Conservation (phyloP, 2,329 filamentous ascomycete genomes). For the Aspergillus chevalieri region DNA sequence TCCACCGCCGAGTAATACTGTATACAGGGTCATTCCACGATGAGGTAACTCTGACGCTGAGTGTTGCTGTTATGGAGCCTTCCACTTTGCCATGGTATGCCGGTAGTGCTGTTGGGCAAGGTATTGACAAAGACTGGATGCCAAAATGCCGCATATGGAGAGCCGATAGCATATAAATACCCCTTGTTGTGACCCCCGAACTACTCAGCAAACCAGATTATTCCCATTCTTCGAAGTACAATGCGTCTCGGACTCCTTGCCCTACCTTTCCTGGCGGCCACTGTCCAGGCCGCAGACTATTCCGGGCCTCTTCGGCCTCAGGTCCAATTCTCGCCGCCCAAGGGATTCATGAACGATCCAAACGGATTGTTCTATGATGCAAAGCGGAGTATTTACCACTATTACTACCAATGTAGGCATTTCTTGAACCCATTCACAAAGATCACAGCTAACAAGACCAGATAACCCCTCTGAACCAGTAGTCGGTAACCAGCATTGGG, state of each 20-base stretch:
- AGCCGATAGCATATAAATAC: not conserved
- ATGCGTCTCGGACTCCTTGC: not conserved
- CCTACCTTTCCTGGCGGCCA: not conserved
- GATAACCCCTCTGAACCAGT: slow-evolving; percentile 46
- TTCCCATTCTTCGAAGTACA: not conserved
- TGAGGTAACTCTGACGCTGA: no score
- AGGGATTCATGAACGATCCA: slow-evolving; percentile 50
- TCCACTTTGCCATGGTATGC: no score
- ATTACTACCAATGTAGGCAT: slow-evolving; percentile 57
- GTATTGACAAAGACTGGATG: no score
- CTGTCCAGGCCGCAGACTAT: slow-evolving; percentile 3
- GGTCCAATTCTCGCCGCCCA: slow-evolving; percentile 26
- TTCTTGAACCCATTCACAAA: not conserved
- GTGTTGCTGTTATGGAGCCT: no score
- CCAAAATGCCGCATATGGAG: no score
- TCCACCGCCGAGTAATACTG: no score
- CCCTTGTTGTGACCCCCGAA: not conserved
- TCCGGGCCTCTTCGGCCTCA: slow-evolving; percentile 22
- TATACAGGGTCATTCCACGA: no score
- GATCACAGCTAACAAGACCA: slow-evolving; percentile 9
- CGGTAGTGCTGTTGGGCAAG: no score
- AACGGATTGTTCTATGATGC: slow-evolving; percentile 58
- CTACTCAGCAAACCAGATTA: not conserved
- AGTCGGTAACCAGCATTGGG: slow-evolving; percentile 60
- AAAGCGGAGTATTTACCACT: slow-evolving; percentile 51